Evolutionary conservation across 352 stramenopile species (phyloP), one percentile per base, ranked within the genome.

Genomic region (Stramenopiles sp.): DNA sequence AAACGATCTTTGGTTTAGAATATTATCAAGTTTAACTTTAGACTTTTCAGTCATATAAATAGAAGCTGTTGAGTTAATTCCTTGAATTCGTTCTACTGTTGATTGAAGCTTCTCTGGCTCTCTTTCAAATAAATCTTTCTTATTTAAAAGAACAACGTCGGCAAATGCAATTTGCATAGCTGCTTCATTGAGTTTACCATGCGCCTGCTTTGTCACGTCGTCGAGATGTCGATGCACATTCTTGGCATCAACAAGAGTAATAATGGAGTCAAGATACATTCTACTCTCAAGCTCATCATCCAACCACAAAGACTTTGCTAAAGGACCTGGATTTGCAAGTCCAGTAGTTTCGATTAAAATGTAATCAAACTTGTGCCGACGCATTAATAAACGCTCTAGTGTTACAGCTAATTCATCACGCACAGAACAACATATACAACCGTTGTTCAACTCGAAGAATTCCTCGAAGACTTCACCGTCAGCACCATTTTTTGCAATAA

Each of bases 61-160:
- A n/a, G n/a, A n/a, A n/a, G n/a, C n/a, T n/a, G n/a, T n/a, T n/a
- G n/a, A n/a, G n/a, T n/a, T n/a, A n/a, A n/a, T n/a, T n/a, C n/a
- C n/a, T n/a, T n/a, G n/a, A n/a, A n/a, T n/a, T n/a, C n/a, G n/a
- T n/a, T n/a, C n/a, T n/a, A n/a, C n/a, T n/a, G n/a, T n/a, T n/a
- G n/a, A n/a, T n/a, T n/a, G n/a, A n/a, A n/a, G n/a, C n/a, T n/a
- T n/a, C n/a, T n/a, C n/a, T n/a, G n/a, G n/a, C n/a, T n/a, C n/a
- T n/a, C n/a, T n/a, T n/a, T n/a, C n/a, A n/a, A n/a, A n/a, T n/a
- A n/a, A n/a, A 55, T 98, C 85, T 15, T 77, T 58, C 51, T 98
- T 98, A 57, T 96, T 98, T 22, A 98, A 56, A 28, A 96, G 46
- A 45, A 98, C 87, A 21, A 78, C 74, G 58, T 98, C 85, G 0